Conservation (phyloP, 1,284 basidiomycete species). For the Cryptococcus sp. region DNA sequence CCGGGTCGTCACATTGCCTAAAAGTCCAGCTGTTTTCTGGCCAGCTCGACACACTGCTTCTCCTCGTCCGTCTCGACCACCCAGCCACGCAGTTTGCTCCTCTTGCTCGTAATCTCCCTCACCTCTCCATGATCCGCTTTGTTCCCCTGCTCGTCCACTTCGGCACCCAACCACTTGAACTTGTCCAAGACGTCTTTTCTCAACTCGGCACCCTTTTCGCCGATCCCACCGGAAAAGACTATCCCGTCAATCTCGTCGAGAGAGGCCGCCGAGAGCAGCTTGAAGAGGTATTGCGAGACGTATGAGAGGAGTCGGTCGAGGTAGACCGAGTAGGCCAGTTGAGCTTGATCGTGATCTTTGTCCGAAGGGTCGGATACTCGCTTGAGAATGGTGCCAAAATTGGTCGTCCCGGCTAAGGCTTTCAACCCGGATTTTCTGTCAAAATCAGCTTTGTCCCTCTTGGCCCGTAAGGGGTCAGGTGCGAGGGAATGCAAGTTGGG, state of each 20-base stretch:
- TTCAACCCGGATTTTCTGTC: slow-evolving; percentile 56
- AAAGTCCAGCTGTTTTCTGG: slow-evolving; percentile 33
- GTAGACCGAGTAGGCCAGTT: slow-evolving; percentile 66
- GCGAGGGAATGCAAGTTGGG: too few species aligned
- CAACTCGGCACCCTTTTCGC: slow-evolving; percentile 63
- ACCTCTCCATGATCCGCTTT: slow-evolving; percentile 35
- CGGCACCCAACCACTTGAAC: slow-evolving; percentile 59
- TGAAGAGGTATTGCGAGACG: slow-evolving; percentile 66
- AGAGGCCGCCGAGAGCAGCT: slow-evolving; percentile 52
- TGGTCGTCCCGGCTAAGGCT: slow-evolving; percentile 67
- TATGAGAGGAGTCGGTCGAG: slow-evolving; percentile 67
- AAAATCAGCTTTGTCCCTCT: slow-evolving; percentile 7
- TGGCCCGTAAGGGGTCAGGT: too few species aligned
- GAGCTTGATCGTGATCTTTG: slow-evolving; percentile 38
- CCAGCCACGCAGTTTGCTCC: slow-evolving; percentile 44
- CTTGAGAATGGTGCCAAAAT: slow-evolving; percentile 61
- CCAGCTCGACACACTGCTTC: slow-evolving; percentile 37
- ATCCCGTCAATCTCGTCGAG: slow-evolving; percentile 59
- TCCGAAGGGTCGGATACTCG: slow-evolving; percentile 36
- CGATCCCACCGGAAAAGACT: slow-evolving; percentile 81
- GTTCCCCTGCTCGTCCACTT: slow-evolving; percentile 51
- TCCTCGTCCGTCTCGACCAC: slow-evolving; percentile 54
- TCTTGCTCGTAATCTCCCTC: slow-evolving; percentile 38
- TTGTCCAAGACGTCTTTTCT: slow-evolving; percentile 56
- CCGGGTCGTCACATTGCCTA: too few species aligned